A percentile compares a stretch with the other conserved stretches of the same genome.
These are phyloP conservation scores for Wickerhamomyces bisporus DNA, from an alignment of 805 yeast genomes.

Conservation along the genomic window DNA sequence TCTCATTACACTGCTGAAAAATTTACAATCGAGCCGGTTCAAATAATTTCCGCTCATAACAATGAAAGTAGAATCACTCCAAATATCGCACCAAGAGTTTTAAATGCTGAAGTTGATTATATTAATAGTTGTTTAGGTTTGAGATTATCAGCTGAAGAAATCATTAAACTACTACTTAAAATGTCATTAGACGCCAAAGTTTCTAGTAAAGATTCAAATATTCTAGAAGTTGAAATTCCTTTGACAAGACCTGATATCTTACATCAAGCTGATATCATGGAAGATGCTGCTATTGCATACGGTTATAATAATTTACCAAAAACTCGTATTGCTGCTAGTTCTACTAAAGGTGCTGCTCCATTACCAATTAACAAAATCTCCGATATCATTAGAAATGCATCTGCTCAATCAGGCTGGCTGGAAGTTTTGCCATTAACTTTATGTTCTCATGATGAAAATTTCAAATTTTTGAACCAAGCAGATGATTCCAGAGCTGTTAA, in stretches of 20 bases:
- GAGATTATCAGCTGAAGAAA: conserved; percentile 60
- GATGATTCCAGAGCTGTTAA: conserved; percentile 85
- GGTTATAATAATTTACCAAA: conserved; percentile 87
- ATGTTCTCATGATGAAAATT: conserved; percentile 96
- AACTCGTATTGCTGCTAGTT: conserved; percentile 70
- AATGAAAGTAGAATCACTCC: conserved; percentile 74
- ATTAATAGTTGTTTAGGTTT: conserved; percentile 94
- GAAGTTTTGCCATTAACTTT: conserved; percentile 95
- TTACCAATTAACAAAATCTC: conserved; percentile 86
- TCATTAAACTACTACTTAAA: conserved; percentile 61
- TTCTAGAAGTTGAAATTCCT: conserved; percentile 57
- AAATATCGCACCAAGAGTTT: conserved; percentile 55
- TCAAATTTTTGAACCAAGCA: conserved; percentile 67
- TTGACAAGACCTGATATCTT: conserved; percentile 93
- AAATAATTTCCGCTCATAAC: conserved; percentile 79
- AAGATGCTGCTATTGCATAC: conserved; percentile 94
- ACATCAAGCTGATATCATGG: conserved; percentile 98
- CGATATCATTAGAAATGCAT: conserved; percentile 85
- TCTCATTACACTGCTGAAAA: conserved; percentile 77
- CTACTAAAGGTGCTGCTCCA: conserved; percentile 77
- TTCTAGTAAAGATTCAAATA: conserved; percentile 38
- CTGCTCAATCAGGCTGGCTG: conserved; percentile 92
- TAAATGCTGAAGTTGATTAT: conserved; percentile 74
- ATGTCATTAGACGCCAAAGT: conserved; percentile 74
- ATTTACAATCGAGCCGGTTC: conserved; percentile 86